These are phyloP conservation scores for Phialocephala sp. DNA, from an alignment of 2,329 filamentous ascomycete species.

Conservation along the genomic window DNA sequence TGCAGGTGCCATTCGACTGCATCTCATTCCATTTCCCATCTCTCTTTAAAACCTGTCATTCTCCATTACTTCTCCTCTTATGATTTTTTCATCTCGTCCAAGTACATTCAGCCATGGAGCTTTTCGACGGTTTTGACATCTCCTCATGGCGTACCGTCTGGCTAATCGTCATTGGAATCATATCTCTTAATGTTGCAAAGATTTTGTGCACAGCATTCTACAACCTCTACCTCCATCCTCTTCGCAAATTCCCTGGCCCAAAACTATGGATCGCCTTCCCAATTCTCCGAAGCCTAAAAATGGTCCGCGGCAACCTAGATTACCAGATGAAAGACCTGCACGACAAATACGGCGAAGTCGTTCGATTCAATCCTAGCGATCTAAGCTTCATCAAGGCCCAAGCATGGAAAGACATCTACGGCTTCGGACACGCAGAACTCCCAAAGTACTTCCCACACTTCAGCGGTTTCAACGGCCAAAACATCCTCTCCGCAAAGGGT, in stretches of 20 bases:
- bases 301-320: background rate
- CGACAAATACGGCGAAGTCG: background rate
- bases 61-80: background rate
- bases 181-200: background rate
- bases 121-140: background rate
- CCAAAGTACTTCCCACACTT: background rate
- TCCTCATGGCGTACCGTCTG: background rate
- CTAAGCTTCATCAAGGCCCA: background rate
- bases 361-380: background rate
- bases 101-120: background rate
- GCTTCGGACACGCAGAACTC: background rate
- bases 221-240: constrained; percentile 7
- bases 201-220: background rate
- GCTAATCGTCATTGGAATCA: background rate
- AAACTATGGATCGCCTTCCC: constrained; percentile 4
- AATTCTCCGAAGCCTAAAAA: background rate
- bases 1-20: background rate
- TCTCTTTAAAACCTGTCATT: background rate
- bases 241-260: constrained; percentile 9
- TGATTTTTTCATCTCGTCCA: background rate
- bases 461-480: constrained; percentile 1
- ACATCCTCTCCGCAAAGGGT: background rate
- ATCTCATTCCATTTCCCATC: background rate
- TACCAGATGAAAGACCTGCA: background rate
- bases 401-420: constrained; percentile 9